Evolutionary conservation across 768 basidiomycete genomes (phyloP).

Genomic region (Austroboletus eburneus): DNA sequence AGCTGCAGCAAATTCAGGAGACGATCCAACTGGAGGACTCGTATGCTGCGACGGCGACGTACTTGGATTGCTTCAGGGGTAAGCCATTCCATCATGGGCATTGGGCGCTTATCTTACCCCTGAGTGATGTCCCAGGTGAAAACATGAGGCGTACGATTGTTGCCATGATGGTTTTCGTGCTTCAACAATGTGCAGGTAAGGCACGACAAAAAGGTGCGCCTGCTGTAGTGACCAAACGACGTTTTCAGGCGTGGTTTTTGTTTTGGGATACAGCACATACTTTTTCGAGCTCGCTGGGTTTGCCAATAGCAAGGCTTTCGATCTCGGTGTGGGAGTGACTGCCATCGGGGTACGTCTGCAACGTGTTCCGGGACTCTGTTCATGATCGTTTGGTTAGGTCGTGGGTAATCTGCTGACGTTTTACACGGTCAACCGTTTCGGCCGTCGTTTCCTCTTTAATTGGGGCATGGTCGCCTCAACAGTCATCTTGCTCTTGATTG

Average conservation of each 20-base stretch:
- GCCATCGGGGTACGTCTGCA: constrained; percentile 21
- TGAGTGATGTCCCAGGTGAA: constrained; percentile 10
- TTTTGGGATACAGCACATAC: constrained; percentile 29
- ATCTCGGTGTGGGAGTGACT: constrained; percentile 27
- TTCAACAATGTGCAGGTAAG: constrained; percentile 25
- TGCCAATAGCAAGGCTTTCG: constrained; percentile 24
- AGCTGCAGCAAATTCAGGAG: constrained; percentile 23
- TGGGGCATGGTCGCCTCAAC: constrained; percentile 26
- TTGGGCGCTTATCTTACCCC: too few species aligned
- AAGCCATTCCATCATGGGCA: background rate
- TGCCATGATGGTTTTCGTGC: constrained; percentile 31
- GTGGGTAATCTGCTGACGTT: constrained; percentile 26
- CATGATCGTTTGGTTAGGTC: constrained; percentile 9
- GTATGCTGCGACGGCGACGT: constrained; percentile 25
- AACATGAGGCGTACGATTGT: constrained; percentile 24
- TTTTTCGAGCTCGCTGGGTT: constrained; percentile 37
- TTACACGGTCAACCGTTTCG: constrained; percentile 21
- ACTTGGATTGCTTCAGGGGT: constrained; percentile 32
- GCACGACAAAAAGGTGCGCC: background rate
- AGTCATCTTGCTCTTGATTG: constrained; percentile 21
- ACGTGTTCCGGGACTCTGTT: background rate
- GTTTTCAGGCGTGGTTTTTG: constrained; percentile 23
- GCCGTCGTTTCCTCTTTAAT: constrained; percentile 25
- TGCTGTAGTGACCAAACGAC: background rate
- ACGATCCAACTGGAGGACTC: constrained; percentile 30